phyloP scores from a whole-genome alignment of 2,329 filamentous ascomycete species.

The Aspergillus viridinutans region DNA sequence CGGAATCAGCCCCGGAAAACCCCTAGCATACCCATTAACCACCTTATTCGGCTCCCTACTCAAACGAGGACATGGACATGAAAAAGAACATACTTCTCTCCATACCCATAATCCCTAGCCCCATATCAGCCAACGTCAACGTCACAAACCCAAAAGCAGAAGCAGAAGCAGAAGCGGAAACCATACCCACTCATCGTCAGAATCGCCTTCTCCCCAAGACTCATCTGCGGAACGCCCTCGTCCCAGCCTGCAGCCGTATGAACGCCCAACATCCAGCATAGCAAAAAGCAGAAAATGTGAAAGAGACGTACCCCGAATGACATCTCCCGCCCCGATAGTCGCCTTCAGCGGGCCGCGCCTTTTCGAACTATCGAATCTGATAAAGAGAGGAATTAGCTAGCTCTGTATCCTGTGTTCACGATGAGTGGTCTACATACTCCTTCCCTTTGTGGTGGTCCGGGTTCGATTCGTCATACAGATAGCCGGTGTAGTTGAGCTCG shows the following conservation, averaged over 20 bases:
- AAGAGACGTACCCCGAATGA: constrained; percentile 70
- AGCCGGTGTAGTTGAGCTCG: constrained; percentile 88
- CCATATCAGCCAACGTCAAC: constrained; percentile 3
- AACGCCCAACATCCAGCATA: no score
- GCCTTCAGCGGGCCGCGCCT: constrained; percentile 70
- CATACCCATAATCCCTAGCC: constrained; percentile 39
- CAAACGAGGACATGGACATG: neutral
- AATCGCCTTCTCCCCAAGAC: constrained; percentile 81
- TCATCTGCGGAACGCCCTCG: constrained; percentile 80
- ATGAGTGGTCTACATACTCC: constrained; percentile 54
- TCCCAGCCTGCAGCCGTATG: constrained; percentile 59
- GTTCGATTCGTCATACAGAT: constrained; percentile 64
- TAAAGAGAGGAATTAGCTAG: neutral
- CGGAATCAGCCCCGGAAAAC: constrained; percentile 75
- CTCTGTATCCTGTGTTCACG: no score
- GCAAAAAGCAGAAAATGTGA: no score
- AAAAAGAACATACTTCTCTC: constrained; percentile 31
- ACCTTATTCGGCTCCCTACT: neutral
- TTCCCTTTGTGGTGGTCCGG: constrained; percentile 62
- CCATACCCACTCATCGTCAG: constrained; percentile 74
- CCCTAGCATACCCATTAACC: constrained; percentile 45
- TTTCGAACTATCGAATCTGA: constrained; percentile 79
- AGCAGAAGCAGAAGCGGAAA: neutral
- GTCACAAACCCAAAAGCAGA: neutral
- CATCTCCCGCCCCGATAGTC: constrained; percentile 72